Evolutionary conservation across 352 stramenopile genomes (phyloP), one percentile per base, ranked within the genome.

Genomic region (Phytopythium delawarense): DNA sequence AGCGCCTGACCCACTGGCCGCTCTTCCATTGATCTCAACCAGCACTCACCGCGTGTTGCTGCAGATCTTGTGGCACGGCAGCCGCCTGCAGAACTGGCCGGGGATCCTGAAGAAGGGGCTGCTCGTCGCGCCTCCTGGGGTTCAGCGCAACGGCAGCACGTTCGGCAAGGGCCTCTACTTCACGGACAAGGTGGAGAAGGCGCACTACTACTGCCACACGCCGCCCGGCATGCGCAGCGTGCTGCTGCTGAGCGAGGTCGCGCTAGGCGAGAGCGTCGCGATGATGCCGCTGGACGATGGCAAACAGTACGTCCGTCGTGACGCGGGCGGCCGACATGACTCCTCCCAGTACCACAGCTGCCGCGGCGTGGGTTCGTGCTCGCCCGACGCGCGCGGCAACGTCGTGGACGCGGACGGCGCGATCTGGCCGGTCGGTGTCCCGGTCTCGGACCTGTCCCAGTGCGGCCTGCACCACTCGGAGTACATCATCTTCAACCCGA

Each of bases 81-180:
- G 74, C 52, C 64, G 69, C 8, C 54, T 89, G 44, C 68, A 62
- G 61, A 93, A 93, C 67, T 89, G 86, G 77, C 37, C 78, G 8
- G 71, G 81, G 32, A 91, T 93, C 45, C 57, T 93, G 28, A 69
- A 63, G 23, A 63, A 84, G n/a, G 84, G 84, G 2, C 63, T 93
- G n/a, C 65, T 75, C 15, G 86, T 91, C 57, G 80, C 71, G 8
- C 84, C 83, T 1, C 61, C 74, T 4, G 76, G 84, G 12, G 81
- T 87, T 11, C 64, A 68, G 16, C 69, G 55, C 34, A 81, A 78
- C 35, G 84, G 83, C 5, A 72, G 71, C 15, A 74, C 70, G 48
- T 90, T 88, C 42, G 84, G 82, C 42, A 81, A 80, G 25, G 81
- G 84, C 23, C 59, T 93, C 12, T 93, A 93, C 60, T 93, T 90